A percentile compares a stretch with the other conserved stretches of the same genome.
Evolutionary conservation across 2,329 filamentous ascomycete genomes (phyloP).

Genomic region (Phialophora expanda): DNA sequence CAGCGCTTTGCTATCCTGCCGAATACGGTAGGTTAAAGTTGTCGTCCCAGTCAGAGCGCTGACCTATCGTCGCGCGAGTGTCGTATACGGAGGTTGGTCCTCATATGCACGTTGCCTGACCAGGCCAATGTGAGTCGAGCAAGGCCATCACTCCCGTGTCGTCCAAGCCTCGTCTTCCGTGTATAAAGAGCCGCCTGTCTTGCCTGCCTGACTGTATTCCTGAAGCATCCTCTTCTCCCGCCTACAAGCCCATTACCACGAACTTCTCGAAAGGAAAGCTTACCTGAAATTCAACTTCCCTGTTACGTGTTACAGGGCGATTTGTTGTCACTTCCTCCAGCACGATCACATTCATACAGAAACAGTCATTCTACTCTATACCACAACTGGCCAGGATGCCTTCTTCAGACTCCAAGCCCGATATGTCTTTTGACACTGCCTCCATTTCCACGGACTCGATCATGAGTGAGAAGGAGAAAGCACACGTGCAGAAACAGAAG

Average conservation of each 20-base stretch:
- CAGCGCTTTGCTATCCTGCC: not conserved
- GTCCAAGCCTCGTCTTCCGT: not conserved
- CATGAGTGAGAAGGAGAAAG: conserved; percentile 28
- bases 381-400: conserved; percentile 15
- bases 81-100: not conserved
- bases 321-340: not conserved
- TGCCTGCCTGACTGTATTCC: conserved; percentile 12
- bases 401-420: conserved; percentile 22
- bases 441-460: conserved; percentile 28
- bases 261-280: conserved; percentile 1
- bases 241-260: not conserved
- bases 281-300: conserved; percentile 1
- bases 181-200: conserved; percentile 6
- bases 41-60: not conserved
- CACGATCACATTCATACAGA: not conserved
- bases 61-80: conserved; percentile 3
- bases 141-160: not conserved
- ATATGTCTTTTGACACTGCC: conserved; percentile 23
- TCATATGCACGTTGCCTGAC: conserved; percentile 7
- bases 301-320: not conserved
- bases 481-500: conserved; percentile 14
- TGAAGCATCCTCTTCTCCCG: not conserved
- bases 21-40: not conserved
- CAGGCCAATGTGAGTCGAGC: conserved; percentile 4
- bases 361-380: not conserved